phyloP scores from a whole-genome alignment of 2,329 filamentous ascomycete species.

The Pestalotiopsis sp. region DNA sequence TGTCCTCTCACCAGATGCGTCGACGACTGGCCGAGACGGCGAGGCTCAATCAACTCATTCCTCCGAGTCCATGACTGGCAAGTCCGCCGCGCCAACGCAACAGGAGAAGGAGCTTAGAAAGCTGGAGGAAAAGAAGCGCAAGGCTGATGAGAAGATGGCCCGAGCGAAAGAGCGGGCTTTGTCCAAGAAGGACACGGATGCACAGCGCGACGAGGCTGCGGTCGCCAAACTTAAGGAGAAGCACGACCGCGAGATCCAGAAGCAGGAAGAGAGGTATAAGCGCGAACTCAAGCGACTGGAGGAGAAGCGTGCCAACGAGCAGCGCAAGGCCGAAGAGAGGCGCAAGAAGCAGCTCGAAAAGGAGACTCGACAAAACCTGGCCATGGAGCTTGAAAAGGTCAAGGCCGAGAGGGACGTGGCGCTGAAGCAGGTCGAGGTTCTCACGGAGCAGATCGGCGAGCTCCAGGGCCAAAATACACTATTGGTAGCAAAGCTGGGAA shows the following conservation, averaged over 20 bases:
- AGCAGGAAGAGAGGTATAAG: constrained; percentile 68
- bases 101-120: constrained; percentile 68
- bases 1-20: constrained; percentile 24
- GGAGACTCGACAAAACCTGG: constrained; percentile 52
- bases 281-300: constrained; percentile 67
- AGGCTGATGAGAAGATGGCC: constrained; percentile 41
- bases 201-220: constrained; percentile 36
- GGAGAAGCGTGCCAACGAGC: constrained; percentile 64
- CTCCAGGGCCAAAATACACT: constrained; percentile 63
- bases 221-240: constrained; percentile 63
- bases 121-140: constrained; percentile 56
- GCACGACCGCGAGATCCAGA: constrained; percentile 64
- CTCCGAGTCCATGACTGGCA: constrained; percentile 38
- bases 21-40: constrained; percentile 18
- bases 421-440: constrained; percentile 53
- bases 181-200: constrained; percentile 48
- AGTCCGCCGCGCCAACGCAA: constrained; percentile 31
- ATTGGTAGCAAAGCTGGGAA: constrained; percentile 58
- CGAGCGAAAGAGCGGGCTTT: constrained; percentile 28
- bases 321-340: constrained; percentile 58
- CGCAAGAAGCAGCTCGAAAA: constrained; percentile 54
- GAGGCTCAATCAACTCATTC: constrained; percentile 36
- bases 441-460: constrained; percentile 58
- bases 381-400: constrained; percentile 54
- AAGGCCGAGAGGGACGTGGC: constrained; percentile 56